Conservation (phyloP, 2,329 filamentous ascomycete genomes). For the Pseudocercospora macadamiae region DNA sequence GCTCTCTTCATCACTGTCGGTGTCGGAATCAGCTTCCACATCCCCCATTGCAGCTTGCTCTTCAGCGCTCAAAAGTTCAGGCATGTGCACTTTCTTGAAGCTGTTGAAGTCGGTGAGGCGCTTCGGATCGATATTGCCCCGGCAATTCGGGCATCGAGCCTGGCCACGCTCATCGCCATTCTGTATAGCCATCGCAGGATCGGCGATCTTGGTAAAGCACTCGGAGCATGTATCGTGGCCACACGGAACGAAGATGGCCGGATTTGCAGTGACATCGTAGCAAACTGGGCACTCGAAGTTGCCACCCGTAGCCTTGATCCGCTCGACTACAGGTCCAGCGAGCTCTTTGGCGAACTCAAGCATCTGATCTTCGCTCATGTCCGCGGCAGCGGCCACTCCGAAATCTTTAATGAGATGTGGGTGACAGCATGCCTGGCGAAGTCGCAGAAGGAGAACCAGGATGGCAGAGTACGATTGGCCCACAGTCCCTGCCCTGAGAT, state of each 20-base stretch:
- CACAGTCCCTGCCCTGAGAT: slow-evolving; percentile 68
- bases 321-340: slow-evolving; percentile 61
- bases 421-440: slow-evolving; percentile 82
- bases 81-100: slow-evolving; percentile 74
- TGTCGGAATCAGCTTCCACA: slow-evolving; percentile 40
- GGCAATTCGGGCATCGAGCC: slow-evolving; percentile 76
- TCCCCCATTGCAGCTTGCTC: slow-evolving; percentile 38
- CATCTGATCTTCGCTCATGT: slow-evolving; percentile 59
- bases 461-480: slow-evolving; percentile 77
- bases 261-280: slow-evolving; percentile 73
- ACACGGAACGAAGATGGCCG: slow-evolving; percentile 78
- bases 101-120: slow-evolving; percentile 73
- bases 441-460: slow-evolving; percentile 74
- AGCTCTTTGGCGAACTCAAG: slow-evolving; percentile 66
- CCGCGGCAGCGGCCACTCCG: slow-evolving; percentile 54
- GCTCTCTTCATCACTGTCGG: slow-evolving; percentile 46
- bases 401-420: slow-evolving; percentile 72
- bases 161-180: slow-evolving; percentile 61
- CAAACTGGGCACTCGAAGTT: slow-evolving; percentile 81
- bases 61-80: slow-evolving; percentile 49
- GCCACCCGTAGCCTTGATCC: slow-evolving; percentile 63
- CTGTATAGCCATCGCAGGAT: slow-evolving; percentile 60
- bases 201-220: slow-evolving; percentile 71
- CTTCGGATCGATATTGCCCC: slow-evolving; percentile 65
- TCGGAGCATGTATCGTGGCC: slow-evolving; percentile 79